Evolutionary conservation across 2,329 filamentous ascomycete species (phyloP).

Genomic region (Scleromitrula shiraiana): DNA sequence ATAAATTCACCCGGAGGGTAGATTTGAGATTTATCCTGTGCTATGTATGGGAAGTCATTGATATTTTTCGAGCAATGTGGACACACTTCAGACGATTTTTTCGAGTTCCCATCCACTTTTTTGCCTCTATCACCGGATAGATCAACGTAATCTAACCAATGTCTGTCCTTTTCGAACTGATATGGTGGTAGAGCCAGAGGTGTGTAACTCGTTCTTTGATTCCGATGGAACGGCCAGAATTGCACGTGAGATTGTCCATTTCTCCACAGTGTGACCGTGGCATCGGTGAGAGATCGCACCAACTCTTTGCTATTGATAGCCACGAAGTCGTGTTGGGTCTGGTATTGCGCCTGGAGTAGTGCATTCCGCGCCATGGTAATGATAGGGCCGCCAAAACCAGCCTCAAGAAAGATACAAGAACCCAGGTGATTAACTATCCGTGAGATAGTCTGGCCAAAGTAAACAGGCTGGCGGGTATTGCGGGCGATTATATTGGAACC

Average conservation of each 20-base stretch:
- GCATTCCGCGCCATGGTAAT: constrained; percentile 29
- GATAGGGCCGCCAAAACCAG: constrained; percentile 24
- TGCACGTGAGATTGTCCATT: constrained; percentile 19
- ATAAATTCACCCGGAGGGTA: too few relatives aligned
- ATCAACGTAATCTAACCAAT: too few relatives aligned
- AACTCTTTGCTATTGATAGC: constrained; percentile 17
- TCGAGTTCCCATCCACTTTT: too few relatives aligned
- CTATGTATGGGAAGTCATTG: too few relatives aligned
- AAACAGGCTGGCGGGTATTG: constrained; percentile 27
- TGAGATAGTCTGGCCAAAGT: constrained; percentile 19
- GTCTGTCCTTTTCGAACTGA: background rate
- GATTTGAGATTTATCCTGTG: too few relatives aligned
- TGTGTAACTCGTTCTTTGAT: constrained; percentile 18
- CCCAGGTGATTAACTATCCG: constrained; percentile 15
- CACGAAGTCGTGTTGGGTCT: constrained; percentile 14
- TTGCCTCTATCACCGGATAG: too few relatives aligned
- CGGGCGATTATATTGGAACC: too few relatives aligned
- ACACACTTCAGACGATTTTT: too few relatives aligned
- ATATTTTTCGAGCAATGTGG: too few relatives aligned
- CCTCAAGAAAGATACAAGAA: constrained; percentile 27
- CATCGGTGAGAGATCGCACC: constrained; percentile 20
- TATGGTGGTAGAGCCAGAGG: constrained; percentile 7
- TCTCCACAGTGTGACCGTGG: constrained; percentile 25
- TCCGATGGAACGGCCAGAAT: constrained; percentile 28
- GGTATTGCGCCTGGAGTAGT: constrained; percentile 14